Conservation (phyloP, 306 rosid species). For the Lupinus albus region DNA sequence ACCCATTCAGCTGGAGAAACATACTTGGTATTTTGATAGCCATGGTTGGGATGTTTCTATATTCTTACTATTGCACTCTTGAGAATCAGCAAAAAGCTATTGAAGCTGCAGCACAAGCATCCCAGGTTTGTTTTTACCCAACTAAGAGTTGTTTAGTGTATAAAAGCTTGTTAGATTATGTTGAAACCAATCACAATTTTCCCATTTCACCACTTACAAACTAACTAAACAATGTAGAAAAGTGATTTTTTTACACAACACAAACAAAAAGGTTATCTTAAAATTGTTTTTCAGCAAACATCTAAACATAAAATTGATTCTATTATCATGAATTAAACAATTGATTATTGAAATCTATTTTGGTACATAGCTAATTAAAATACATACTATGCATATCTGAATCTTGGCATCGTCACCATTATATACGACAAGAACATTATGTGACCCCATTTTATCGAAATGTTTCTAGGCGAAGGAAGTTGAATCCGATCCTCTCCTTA, state of each 20-base stretch:
- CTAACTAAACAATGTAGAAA: too few relatives aligned
- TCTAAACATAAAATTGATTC: too few relatives aligned
- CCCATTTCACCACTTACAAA: too few relatives aligned
- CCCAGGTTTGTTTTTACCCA: constrained; percentile 56
- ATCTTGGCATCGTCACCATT: constrained; percentile 14
- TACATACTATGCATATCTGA: neutral
- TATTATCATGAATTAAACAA: too few relatives aligned
- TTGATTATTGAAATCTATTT: too few relatives aligned
- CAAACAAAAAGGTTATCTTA: too few relatives aligned
- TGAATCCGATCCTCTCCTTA: constrained; percentile 67
- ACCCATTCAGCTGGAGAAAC: constrained; percentile 94
- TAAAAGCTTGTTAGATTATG: too few relatives aligned
- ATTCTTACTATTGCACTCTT: constrained; percentile 71
- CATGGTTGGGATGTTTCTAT: constrained; percentile 81
- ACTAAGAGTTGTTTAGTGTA: too few relatives aligned
- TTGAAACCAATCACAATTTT: too few relatives aligned
- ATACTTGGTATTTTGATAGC: constrained; percentile 82
- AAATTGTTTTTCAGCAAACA: too few relatives aligned
- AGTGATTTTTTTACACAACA: too few relatives aligned
- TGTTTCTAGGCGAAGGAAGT: constrained; percentile 65
- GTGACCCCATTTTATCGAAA: constrained; percentile 30
- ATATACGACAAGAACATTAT: constrained; percentile 16
- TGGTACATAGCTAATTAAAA: too few relatives aligned
- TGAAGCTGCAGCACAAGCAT: constrained; percentile 59
- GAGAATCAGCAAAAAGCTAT: constrained; percentile 78